Base-by-base conservation (phyloP, 441 rosid species). In the Isatis lusitanica region DNA sequence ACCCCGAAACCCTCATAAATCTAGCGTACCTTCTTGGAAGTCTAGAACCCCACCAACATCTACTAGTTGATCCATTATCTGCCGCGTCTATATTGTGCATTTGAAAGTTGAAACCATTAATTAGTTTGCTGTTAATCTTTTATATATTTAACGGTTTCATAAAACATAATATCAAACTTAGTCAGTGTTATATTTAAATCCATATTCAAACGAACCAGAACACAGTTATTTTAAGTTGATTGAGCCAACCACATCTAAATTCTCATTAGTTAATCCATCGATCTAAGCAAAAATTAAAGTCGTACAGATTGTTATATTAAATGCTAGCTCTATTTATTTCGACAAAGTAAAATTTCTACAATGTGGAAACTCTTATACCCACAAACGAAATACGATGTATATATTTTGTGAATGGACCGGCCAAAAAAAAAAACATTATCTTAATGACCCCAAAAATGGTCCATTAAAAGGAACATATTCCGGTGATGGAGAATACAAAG, bases 391-490 rank as follows among this genome's bases (percentile, higher is more conserved):
- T 55, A 59, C 6, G 6, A 33, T n/a, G n/a, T 52, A 15, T 17
- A 39, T 39, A 26, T 17, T 24, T 42, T 43, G 55, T 61, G 48
- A 68, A 16, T 61, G 42, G 46, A 69, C 51, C 51, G 59, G 35
- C 31, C 51, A 66, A 9, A 36, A 59, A 60, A n/a, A n/a, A 10
- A 60, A 2, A 38, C 3, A 31, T 40, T 51, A 11, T 75, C 43
- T 68, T 6, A 35, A 1, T 44, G 70, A 63, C 65, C 63, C 16
- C 5, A 28, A 31, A 43, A 63, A 36, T 55, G 70, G 79, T 53
- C 74, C 75, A 76, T 48, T 13, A 3, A 48, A 46, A 70, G 53
- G 75, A 70, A 63, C 52, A 69, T 69, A 75, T 75, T 63, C 79
- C 10, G 1, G 40, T 55, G 16, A 55, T 24, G 7, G 42, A 61